Percentiles rank a stretch among this genome's conserved stretches.
These are phyloP conservation scores for Fragosphaeria purpurea DNA, from an alignment of 2,329 filamentous ascomycete genomes.

Conservation along the genomic window DNA sequence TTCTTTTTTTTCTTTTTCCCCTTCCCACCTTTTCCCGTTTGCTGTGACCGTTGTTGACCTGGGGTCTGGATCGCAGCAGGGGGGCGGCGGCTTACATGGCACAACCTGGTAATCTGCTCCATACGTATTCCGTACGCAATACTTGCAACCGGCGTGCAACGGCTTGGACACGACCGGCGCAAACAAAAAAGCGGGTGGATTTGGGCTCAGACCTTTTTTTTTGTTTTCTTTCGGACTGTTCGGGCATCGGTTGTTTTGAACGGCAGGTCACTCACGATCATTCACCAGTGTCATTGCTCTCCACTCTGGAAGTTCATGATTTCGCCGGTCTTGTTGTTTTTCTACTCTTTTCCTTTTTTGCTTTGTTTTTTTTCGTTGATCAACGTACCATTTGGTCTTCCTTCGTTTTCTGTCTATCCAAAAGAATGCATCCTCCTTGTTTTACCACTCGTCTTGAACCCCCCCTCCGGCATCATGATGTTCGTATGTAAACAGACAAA, in stretches of 20 bases:
- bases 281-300: too few species aligned
- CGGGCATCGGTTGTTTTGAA: background rate
- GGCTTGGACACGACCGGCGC: background rate
- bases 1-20: background rate
- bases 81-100: too few species aligned
- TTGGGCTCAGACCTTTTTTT: background rate
- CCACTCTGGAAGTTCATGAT: too few species aligned
- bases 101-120: too few species aligned
- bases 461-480: too few species aligned
- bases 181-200: background rate
- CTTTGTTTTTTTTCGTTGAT: background rate
- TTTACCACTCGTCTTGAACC: too few species aligned
- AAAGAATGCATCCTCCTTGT: too few species aligned
- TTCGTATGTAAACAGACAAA: too few species aligned
- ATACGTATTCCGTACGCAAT: background rate
- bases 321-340: background rate
- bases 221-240: background rate
- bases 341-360: background rate
- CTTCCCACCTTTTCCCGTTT: too few species aligned
- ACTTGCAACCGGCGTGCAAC: background rate
- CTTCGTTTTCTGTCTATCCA: too few species aligned
- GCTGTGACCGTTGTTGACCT: too few species aligned
- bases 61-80: background rate
- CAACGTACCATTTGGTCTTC: background rate
- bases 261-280: background rate